Base-by-base conservation (phyloP, 768 basidiomycete species). In the Pleurotus sapidus region DNA sequence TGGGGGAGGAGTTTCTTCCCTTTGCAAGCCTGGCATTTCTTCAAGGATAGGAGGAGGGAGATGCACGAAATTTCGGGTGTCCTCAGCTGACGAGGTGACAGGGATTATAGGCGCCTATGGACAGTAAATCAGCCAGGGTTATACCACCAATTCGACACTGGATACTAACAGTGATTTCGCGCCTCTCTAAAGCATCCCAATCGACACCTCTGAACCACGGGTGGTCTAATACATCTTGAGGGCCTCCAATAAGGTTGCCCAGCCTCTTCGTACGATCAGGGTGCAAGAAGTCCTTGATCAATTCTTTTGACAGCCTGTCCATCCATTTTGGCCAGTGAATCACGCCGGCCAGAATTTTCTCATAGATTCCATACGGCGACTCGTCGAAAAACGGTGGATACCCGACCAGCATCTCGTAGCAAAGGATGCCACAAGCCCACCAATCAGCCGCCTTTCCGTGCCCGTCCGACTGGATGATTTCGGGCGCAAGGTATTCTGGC, bases 381-480 rank as follows among this genome's bases (percentile, higher is more conserved):
- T 97, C 93, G 68, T 98, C 95, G 72, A 93, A 98, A 80, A 98
- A 99, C 18, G 97, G 97, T 24, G 96, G 95, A 67, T 96, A 98
- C 1, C 97, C 97, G 30, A 96, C 96, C 45, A 99, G 84, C 95
- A 98, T 98, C 71, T 99, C 97, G 70, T 96, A 99, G 70, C 92
- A 93, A 37, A 99, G 78, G 46, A 98, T 91, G 17, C 97, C 97
- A 65, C 95, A 89, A 7, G 97, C 96, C 97, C 97, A 99, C 95
- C 95, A 99, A 69, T 99, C 96, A 5, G 95, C 95, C 7, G 95
- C 95, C 70, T 97, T 96, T 9, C 95, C 95, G 71, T 99, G 97
- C 9, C 97, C 97, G 60, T 96, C 95, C 5, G 93, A 94, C 66
- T 96, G 89, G 57, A 99, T 97, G 57, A 99, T 97, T 73, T 99